Conservation (phyloP, 805 yeast genomes). For the Metschnikowia kofuensis region DNA sequence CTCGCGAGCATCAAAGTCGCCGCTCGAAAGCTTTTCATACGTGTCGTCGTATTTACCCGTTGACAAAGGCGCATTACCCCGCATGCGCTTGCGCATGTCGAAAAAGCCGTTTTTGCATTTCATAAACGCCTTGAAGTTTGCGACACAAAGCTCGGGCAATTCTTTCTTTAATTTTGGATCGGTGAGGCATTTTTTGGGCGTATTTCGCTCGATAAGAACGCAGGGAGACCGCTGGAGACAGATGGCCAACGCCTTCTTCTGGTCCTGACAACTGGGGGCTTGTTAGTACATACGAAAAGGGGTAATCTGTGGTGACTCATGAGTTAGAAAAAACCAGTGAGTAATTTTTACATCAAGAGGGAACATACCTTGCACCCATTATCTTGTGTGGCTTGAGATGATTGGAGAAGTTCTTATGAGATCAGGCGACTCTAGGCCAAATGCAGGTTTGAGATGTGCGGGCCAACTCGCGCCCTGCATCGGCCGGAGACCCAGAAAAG, state of each 20-base stretch:
- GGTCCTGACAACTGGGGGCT: slow-evolving; percentile 77
- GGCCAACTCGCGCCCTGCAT: neutral
- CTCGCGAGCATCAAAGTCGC: slow-evolving; percentile 77
- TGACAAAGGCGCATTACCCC: slow-evolving; percentile 91
- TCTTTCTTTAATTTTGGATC: slow-evolving; percentile 73
- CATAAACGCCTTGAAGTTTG: slow-evolving; percentile 79
- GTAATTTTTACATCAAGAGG: neutral
- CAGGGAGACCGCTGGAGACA: slow-evolving; percentile 97
- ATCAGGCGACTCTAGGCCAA: neutral
- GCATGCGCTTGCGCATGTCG: slow-evolving; percentile 86
- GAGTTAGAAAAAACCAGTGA: too few relatives aligned
- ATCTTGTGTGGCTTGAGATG: neutral
- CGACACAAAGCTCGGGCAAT: slow-evolving; percentile 83
- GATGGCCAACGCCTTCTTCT: slow-evolving; percentile 90
- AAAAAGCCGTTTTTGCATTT: slow-evolving; percentile 90
- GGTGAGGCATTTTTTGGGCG: slow-evolving; percentile 83
- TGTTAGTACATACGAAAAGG: neutral
- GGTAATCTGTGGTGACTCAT: neutral
- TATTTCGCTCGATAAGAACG: slow-evolving; percentile 83
- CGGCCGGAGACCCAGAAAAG: neutral
- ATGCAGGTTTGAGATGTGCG: neutral
- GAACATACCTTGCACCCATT: slow-evolving; percentile 14
- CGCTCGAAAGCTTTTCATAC: slow-evolving; percentile 71
- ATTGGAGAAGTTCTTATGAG: neutral
- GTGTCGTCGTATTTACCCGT: slow-evolving; percentile 92